These are phyloP conservation scores for Penicillium egyptiacum DNA, from an alignment of 495 filamentous ascomycete species.

Conservation along the genomic window DNA sequence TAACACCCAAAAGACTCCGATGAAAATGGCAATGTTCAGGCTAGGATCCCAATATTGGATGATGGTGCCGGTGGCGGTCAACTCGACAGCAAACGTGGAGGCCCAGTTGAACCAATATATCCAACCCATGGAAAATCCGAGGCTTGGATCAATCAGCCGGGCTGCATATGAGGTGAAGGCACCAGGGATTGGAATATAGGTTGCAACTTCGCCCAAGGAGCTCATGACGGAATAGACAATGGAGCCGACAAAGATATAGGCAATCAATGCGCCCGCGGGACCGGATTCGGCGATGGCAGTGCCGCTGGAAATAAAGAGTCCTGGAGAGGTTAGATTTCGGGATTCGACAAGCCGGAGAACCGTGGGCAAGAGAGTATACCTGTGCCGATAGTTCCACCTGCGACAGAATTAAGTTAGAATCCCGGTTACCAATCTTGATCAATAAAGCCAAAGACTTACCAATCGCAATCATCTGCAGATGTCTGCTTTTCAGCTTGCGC, in stretches of 20 bases:
- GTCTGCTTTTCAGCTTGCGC: constrained; percentile 62
- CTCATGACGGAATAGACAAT: constrained; percentile 55
- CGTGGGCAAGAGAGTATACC: constrained; percentile 33
- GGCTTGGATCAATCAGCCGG: constrained; percentile 63
- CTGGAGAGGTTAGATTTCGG: constrained; percentile 13
- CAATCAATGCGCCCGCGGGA: constrained; percentile 62
- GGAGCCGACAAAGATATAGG: constrained; percentile 58
- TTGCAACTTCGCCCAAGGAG: constrained; percentile 64
- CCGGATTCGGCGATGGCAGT: constrained; percentile 60
- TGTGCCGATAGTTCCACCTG: constrained; percentile 72
- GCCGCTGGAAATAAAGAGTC: constrained; percentile 68
- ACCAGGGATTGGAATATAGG: constrained; percentile 69
- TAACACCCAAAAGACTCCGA: constrained; percentile 64
- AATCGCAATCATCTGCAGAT: constrained; percentile 68
- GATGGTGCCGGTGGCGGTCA: constrained; percentile 65
- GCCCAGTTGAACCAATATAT: constrained; percentile 59
- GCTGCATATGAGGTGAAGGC: constrained; percentile 69
- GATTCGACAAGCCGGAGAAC: background rate
- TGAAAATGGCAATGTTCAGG: constrained; percentile 62
- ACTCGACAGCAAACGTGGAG: constrained; percentile 67
- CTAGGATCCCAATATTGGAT: constrained; percentile 66
- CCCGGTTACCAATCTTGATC: constrained; percentile 29
- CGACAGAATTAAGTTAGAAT: constrained; percentile 57
- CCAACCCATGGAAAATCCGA: constrained; percentile 75
- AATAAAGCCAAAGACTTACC: constrained; percentile 46